Percentiles rank a stretch among this genome's conserved stretches.
These are phyloP conservation scores for Sporothrix schenckii DNA, from an alignment of 2,329 filamentous ascomycete genomes.

Conservation along the genomic window DNA sequence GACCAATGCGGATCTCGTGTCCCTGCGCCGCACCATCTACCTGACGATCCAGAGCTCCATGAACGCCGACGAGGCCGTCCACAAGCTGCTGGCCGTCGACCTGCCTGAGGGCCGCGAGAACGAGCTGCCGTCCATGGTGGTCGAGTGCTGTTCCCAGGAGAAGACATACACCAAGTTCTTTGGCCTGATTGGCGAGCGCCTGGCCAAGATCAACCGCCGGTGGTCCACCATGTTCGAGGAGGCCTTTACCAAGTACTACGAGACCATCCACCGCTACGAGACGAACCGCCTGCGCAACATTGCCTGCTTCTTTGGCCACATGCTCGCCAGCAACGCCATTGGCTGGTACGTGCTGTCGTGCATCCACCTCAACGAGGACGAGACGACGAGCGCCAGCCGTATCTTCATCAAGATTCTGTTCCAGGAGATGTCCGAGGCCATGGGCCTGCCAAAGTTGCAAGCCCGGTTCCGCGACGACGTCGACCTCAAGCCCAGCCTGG, in stretches of 20 bases:
- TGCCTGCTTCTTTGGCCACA: conserved; percentile 89
- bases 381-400: conserved; percentile 92
- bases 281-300: conserved; percentile 95
- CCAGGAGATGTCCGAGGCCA: conserved; percentile 83
- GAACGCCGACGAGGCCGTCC: conserved; percentile 93
- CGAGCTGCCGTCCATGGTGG: conserved; percentile 93
- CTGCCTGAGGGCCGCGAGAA: conserved; percentile 83
- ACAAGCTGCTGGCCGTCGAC: conserved; percentile 95
- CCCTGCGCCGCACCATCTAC: conserved; percentile 91
- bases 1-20: conserved; percentile 93
- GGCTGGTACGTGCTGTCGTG: conserved; percentile 87
- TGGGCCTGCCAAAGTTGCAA: conserved; percentile 80
- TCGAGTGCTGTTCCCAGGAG: conserved; percentile 95
- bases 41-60: conserved; percentile 96
- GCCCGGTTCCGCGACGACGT: conserved; percentile 76
- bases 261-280: conserved; percentile 95
- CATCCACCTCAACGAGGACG: conserved; percentile 91
- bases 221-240: conserved; percentile 94
- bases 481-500: conserved; percentile 70
- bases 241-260: conserved; percentile 89
- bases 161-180: conserved; percentile 98
- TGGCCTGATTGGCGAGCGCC: conserved; percentile 88
- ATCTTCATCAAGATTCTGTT: conserved; percentile 99
- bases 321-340: conserved; percentile 84
- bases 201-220: conserved; percentile 91